Evolutionary conservation across 371 early-diverging fungal species (phyloP).

Genomic region (Haplosporangium sp.): DNA sequence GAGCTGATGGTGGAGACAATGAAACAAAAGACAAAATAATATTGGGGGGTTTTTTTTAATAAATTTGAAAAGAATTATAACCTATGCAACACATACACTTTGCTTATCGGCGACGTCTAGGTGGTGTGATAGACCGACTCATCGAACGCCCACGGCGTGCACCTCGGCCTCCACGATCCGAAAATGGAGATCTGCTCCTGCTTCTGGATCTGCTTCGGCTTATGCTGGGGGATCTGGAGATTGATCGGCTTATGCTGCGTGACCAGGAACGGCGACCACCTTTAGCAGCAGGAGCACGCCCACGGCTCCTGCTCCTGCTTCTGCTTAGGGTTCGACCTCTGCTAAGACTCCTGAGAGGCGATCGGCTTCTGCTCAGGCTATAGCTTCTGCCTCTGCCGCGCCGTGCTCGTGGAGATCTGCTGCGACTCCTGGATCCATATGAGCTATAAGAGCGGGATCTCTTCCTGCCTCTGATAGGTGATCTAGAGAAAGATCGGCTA

Average conservation of each 20-base stretch:
- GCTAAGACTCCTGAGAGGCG: slow-evolving; percentile 24
- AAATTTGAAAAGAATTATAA: too few relatives aligned
- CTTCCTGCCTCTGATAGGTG: slow-evolving; percentile 51
- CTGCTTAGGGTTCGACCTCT: slow-evolving; percentile 28
- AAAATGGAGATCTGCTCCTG: slow-evolving; percentile 33
- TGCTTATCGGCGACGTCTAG: slow-evolving; percentile 35
- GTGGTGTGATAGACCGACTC: slow-evolving; percentile 42
- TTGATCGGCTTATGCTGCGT: slow-evolving; percentile 38
- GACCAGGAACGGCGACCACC: slow-evolving; percentile 39
- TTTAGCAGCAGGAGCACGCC: slow-evolving; percentile 18
- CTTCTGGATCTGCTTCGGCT: slow-evolving; percentile 26
- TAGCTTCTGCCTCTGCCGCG: slow-evolving; percentile 26
- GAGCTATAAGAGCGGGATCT: slow-evolving; percentile 49
- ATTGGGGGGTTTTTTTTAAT: too few relatives aligned
- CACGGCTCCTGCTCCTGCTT: slow-evolving; percentile 41
- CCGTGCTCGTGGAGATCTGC: slow-evolving; percentile 24
- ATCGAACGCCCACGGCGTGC: slow-evolving; percentile 33
- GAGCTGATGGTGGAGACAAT: too few relatives aligned
- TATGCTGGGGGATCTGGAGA: slow-evolving; percentile 23
- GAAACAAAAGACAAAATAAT: too few relatives aligned
- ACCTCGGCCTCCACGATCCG: slow-evolving; percentile 32
- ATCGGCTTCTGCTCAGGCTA: slow-evolving; percentile 35
- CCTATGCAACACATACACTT: too few relatives aligned
- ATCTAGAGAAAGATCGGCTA: slow-evolving; percentile 43
- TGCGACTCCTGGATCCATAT: slow-evolving; percentile 51